Evolutionary conservation across 169 alveolate genomes (phyloP), one percentile per base, ranked within the genome.

Genomic region (Plasmodium gonderi): DNA sequence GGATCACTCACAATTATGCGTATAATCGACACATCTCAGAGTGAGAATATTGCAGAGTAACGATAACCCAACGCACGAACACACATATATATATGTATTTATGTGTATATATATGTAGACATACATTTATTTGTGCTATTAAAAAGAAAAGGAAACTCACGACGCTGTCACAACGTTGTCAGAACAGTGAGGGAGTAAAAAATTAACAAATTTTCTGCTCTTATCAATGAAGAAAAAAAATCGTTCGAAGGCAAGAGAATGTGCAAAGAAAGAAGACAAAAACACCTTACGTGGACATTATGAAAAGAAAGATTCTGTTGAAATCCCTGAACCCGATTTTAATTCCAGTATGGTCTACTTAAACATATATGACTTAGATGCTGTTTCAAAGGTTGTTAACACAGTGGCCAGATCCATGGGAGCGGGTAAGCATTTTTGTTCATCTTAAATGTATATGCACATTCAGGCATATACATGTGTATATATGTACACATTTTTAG

Each of bases 371-470:
- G 96, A 95, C 64, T 69, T 95, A 79, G 96, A 94, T 76, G 79
- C 94, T 12, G 96, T 95, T 54, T 89, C 94, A 69, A 94, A 85
- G 44, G 92, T 95, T 33, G 94, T 93, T 9, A 95, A 95, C 31
- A 89, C 85, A 1, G 95, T 95, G 3, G 97, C 96, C 11, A 94
- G 95, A 26, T 90, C 96, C 2, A 51, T 95, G 29, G 97, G 97
- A 3, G 96, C 96, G 20, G 97, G 96, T 29, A 72, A 72, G 17
- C 65, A 20, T 45, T 11, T 45, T 2, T 12, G 65, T 49, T n/a
- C 65, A 12, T 49, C n/a, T 49, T 49, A 49, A 49, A 11, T 42
- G 6, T n/a, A 23, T 20, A 23, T 23, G 65, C 65, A 49, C 17
- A 7, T 31, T 0, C 33, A 54, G 14, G 33, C 8, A 12, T 54